Evolutionary conservation across 2,329 filamentous ascomycete genomes (phyloP).

Genomic region (Fusarium pseudograminearum): DNA sequence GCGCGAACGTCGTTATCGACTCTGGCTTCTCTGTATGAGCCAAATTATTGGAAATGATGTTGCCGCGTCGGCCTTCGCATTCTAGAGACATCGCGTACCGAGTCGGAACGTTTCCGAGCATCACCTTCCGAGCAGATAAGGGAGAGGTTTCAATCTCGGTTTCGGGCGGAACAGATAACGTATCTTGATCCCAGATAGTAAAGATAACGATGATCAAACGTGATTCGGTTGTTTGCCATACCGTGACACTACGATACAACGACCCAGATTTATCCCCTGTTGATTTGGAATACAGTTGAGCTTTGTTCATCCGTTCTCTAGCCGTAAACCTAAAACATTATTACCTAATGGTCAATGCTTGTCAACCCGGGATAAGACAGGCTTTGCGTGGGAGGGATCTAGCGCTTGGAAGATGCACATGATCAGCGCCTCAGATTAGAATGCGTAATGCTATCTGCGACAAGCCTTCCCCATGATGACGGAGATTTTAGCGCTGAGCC

Average conservation of each 20-base stretch:
- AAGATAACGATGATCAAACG: background rate
- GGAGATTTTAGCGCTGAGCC: background rate
- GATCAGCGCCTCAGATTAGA: background rate
- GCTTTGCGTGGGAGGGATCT: fast-evolving
- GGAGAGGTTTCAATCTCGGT: background rate
- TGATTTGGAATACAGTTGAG: background rate
- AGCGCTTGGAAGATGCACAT: background rate
- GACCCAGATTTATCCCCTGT: background rate
- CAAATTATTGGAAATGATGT: background rate
- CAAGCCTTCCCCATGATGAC: background rate
- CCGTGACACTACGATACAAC: background rate
- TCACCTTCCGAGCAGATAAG: background rate
- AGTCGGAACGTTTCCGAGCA: background rate
- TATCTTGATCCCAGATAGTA: background rate
- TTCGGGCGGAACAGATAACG: background rate
- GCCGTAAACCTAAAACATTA: background rate
- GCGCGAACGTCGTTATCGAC: conserved; percentile 8
- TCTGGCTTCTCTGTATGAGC: conserved; percentile 1
- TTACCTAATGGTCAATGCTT: background rate
- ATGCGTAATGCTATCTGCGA: background rate
- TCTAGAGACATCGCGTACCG: fast-evolving
- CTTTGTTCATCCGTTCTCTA: background rate
- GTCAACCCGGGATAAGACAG: background rate
- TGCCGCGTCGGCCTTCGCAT: background rate
- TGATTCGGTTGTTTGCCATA: background rate